phyloP scores from a whole-genome alignment of 1,139 yeast genomes.

The Blastobotrys persicus region DNA sequence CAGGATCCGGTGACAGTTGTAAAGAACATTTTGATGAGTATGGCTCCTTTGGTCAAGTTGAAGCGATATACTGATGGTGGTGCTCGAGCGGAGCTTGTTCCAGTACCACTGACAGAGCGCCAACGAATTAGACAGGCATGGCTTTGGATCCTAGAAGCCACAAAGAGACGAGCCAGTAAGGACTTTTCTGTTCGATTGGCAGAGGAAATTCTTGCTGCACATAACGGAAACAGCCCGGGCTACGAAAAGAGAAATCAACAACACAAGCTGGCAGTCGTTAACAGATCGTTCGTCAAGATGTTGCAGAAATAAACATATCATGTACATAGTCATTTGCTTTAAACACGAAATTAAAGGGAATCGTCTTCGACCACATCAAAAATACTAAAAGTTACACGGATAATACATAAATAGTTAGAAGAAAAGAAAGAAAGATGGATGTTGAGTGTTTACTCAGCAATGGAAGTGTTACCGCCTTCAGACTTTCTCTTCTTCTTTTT shows the following conservation, averaged over 20 bases:
- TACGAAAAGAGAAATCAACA: conserved; percentile 78
- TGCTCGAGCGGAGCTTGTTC: conserved; percentile 77
- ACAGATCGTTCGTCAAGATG: conserved; percentile 38
- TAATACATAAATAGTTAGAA: background rate
- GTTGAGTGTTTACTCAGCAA: background rate
- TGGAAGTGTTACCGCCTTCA: conserved; percentile 12
- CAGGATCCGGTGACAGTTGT: conserved; percentile 74
- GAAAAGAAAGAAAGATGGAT: too few relatives aligned
- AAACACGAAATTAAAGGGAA: too few relatives aligned
- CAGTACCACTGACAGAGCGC: conserved; percentile 76
- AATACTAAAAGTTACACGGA: background rate
- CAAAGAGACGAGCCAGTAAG: conserved; percentile 71
- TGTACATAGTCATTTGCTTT: conserved; percentile 8
- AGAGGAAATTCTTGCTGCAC: conserved; percentile 80
- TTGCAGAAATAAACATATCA: conserved; percentile 23
- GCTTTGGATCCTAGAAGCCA: conserved; percentile 84
- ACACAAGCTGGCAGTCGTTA: conserved; percentile 75
- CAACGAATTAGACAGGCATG: conserved; percentile 87
- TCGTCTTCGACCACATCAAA: too few relatives aligned
- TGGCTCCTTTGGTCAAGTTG: conserved; percentile 83
- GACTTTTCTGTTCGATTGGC: conserved; percentile 86
- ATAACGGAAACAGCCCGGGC: conserved; percentile 76
- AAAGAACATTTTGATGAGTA: conserved; percentile 69
- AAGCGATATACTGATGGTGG: conserved; percentile 79
- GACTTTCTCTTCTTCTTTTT: conserved; percentile 28